Evolutionary conservation across 495 filamentous ascomycete genomes (phyloP), one percentile per base, ranked within the genome.

Genomic region (Amphirosellinia nigrospora): DNA sequence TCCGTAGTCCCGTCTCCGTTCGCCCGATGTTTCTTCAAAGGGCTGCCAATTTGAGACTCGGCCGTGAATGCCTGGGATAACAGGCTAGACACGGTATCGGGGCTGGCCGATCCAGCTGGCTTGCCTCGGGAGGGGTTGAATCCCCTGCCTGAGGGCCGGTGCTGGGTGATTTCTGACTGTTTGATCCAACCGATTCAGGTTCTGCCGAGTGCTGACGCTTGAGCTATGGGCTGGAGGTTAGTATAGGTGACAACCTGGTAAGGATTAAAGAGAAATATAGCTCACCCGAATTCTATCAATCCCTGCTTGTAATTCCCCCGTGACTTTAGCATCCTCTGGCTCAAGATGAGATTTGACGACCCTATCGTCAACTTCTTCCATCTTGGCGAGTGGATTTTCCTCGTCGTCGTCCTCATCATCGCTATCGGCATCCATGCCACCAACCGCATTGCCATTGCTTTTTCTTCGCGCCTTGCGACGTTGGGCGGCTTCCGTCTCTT

Each of bases 151-250:
- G 69, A 28, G 74, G 74, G 11, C 68, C 75, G n/a, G 75, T 72
- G 70, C 76, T 79, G 1, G 81, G 81, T 8, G 80, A 83, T 62
- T 82, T 82, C n/a, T 76, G 67, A 8, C 78, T 75, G 68, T 75
- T 79, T 5, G 80, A 78, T 46, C 61, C 65, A 13, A 68, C 80
- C 48, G 84, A 85, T 23, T 91, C 80, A 2, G 90, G 91, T 32
- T 96, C 94, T 39, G 89, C 89, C 0, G 96, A 98, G 81, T 97
- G 96, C 72, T 94, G 92, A 68, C 96, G 92, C 87, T 99, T 99
- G 43, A 98, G 88, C 95, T 98, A 77, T 71, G 72, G 7, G 43
- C 23, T 30, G 60, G 55, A n/a, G 50, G 70, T 79, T 61, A 82
- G 79, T 62, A 38, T 45, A 32, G n/a, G 11, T 30, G 38, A 41